Conservation (phyloP, 805 yeast species). For the Saturnispora silvae region DNA sequence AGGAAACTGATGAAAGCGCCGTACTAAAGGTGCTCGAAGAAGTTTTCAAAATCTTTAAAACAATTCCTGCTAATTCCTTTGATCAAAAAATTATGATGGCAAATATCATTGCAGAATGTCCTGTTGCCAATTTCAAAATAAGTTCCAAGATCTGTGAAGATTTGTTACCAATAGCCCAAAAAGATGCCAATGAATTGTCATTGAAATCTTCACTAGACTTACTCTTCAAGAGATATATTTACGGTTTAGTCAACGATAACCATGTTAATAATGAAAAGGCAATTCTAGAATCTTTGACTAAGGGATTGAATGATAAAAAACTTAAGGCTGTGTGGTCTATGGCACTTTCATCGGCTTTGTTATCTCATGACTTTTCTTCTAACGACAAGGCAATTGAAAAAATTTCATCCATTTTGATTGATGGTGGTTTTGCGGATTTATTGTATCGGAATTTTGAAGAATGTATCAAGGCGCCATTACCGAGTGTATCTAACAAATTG, state of each 20-base stretch:
- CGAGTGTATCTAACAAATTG: constrained; percentile 40
- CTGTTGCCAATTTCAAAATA: constrained; percentile 12
- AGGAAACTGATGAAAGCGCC: constrained; percentile 19
- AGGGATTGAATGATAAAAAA: constrained; percentile 61
- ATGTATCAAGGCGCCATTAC: constrained; percentile 40
- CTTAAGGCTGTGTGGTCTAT: constrained; percentile 56
- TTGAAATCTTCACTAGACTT: constrained; percentile 40
- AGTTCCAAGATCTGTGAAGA: constrained; percentile 29
- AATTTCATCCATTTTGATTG: constrained; percentile 6
- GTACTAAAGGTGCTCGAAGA: constrained; percentile 37
- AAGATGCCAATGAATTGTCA: constrained; percentile 68
- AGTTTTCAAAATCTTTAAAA: constrained; percentile 45
- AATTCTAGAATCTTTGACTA: constrained; percentile 26
- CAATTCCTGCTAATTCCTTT: constrained; percentile 42
- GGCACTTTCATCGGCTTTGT: constrained; percentile 32
- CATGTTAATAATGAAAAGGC: constrained; percentile 18
- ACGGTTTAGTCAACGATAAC: constrained; percentile 18
- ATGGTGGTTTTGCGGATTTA: constrained; percentile 10
- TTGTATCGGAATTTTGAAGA: constrained; percentile 26
- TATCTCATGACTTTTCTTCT: constrained; percentile 3
- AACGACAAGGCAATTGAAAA: constrained; percentile 1
- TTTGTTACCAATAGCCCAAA: constrained; percentile 43
- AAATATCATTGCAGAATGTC: constrained; percentile 29
- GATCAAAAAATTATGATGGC: constrained; percentile 56
- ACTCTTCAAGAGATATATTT: constrained; percentile 35